phyloP scores from a whole-genome alignment of 2,329 filamentous ascomycete species.

The Aspergillus caelatus region DNA sequence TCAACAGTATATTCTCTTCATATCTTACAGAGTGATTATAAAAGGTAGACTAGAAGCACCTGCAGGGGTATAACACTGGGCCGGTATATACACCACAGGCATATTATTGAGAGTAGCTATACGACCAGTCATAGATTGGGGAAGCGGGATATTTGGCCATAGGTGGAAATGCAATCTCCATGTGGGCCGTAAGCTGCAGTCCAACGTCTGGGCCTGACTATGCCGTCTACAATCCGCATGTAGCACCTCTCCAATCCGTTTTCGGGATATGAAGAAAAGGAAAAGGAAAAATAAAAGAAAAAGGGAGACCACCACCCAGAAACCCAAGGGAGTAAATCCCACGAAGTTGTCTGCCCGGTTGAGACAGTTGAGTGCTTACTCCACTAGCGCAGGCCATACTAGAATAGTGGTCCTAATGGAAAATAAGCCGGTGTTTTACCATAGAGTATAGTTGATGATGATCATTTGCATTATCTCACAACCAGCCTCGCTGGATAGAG shows the following conservation, averaged over 20 bases:
- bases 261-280: not conserved
- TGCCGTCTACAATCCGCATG: not conserved
- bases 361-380: not conserved
- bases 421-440: not conserved
- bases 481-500: not conserved
- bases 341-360: too few species aligned
- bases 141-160: not conserved
- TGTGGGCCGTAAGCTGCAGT: not conserved
- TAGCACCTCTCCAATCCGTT: not conserved
- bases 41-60: not conserved
- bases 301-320: not conserved
- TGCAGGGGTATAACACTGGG: not conserved
- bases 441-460: not conserved
- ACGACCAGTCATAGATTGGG: too few species aligned
- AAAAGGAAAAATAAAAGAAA: not conserved
- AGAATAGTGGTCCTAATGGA: not conserved
- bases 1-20: not conserved
- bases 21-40: not conserved
- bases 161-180: not conserved
- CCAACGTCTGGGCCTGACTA: not conserved
- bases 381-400: not conserved
- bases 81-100: not conserved
- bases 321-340: too few species aligned
- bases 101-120: not conserved
- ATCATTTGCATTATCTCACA: not conserved